Conservation (phyloP, 2,329 filamentous ascomycete species). For the Plectosphaerella sp. region DNA sequence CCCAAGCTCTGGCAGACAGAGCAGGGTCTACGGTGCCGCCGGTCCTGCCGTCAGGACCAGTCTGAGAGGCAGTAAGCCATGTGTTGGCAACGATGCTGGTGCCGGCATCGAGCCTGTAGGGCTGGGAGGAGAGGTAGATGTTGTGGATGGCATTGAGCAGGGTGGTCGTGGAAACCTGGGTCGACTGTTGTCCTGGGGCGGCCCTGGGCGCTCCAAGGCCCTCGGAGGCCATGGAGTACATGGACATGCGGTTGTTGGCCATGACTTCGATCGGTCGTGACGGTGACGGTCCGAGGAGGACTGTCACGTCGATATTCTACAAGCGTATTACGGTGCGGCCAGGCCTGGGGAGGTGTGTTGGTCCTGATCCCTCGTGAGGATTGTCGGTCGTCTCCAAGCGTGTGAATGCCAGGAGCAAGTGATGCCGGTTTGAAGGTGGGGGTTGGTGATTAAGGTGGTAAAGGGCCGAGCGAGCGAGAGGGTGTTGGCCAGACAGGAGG, state of each 20-base stretch:
- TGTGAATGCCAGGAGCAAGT: too few relatives aligned
- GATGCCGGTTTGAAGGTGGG: background rate
- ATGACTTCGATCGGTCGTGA: slow-evolving; percentile 31
- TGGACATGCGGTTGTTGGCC: slow-evolving; percentile 60
- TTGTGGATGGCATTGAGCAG: slow-evolving; percentile 90
- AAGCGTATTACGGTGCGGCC: slow-evolving; percentile 2
- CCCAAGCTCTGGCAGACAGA: slow-evolving; percentile 81
- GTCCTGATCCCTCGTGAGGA: too few relatives aligned
- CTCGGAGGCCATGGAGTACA: slow-evolving; percentile 64
- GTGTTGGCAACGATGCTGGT: slow-evolving; percentile 94
- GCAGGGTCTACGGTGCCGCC: slow-evolving; percentile 78
- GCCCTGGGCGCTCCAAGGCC: slow-evolving; percentile 53
- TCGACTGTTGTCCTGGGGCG: slow-evolving; percentile 57
- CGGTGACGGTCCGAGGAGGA: slow-evolving; percentile 27
- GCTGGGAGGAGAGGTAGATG: slow-evolving; percentile 74
- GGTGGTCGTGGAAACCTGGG: slow-evolving; percentile 88
- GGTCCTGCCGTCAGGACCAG: slow-evolving; percentile 61
- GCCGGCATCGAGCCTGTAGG: slow-evolving; percentile 84
- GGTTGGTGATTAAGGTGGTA: background rate
- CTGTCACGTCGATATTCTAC: slow-evolving; percentile 25
- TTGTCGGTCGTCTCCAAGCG: too few relatives aligned
- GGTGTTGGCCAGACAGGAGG: background rate
- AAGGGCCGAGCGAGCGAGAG: slow-evolving; percentile 1
- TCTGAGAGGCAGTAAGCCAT: slow-evolving; percentile 78
- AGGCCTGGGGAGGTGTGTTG: too few relatives aligned